Conservation (phyloP, 208 protist genomes). For the Acanthamoeba royreba region DNA sequence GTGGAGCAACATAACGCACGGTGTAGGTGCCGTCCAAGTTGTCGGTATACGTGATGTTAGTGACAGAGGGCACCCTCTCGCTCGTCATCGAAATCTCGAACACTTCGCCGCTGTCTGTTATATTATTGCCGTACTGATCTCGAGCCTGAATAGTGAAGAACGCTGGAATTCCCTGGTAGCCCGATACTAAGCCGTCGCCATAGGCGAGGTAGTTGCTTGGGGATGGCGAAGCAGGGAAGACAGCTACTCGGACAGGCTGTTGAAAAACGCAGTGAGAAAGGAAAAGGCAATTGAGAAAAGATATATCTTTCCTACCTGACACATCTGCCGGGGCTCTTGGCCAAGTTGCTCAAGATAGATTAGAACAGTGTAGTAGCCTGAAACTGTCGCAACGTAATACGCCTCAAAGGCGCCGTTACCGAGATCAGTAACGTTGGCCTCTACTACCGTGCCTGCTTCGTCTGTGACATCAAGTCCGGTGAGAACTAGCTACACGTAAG, state of each 20-base stretch:
- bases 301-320: no score
- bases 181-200: not conserved
- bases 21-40: constrained; percentile 32
- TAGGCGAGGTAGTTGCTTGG: not conserved
- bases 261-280: not conserved
- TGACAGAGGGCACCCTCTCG: not conserved
- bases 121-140: constrained; percentile 38
- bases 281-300: no score
- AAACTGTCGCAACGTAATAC: not conserved
- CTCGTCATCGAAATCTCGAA: not conserved
- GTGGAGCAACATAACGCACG: not conserved
- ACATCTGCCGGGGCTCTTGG: not conserved
- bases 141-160: constrained; percentile 3
- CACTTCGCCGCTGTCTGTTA: not conserved
- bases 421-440: not conserved
- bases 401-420: not conserved
- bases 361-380: not conserved
- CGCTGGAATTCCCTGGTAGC: not conserved
- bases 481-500: not conserved
- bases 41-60: not conserved
- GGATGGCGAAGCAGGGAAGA: not conserved
- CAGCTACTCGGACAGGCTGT: not conserved
- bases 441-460: not conserved
- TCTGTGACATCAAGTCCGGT: not conserved
- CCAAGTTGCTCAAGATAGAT: not conserved